Evolutionary conservation across 2,329 filamentous ascomycete genomes (phyloP).

Genomic region (Trichoderma cornu-damae): DNA sequence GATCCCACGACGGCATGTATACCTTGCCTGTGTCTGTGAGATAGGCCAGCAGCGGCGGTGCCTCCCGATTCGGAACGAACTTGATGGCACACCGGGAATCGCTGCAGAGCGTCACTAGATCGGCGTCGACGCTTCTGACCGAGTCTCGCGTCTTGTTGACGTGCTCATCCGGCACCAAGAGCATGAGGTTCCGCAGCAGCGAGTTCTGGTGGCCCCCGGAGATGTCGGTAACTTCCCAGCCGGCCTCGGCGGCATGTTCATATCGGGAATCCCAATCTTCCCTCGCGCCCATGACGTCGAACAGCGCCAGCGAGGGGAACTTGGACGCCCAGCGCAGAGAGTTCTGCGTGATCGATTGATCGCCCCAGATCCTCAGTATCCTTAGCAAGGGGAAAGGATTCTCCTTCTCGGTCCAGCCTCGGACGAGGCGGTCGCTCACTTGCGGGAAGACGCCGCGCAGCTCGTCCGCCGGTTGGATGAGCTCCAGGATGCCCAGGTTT

Average conservation of each 20-base stretch:
- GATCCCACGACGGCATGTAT: constrained; percentile 29
- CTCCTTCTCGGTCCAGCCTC: constrained; percentile 40
- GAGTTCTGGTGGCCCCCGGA: constrained; percentile 30
- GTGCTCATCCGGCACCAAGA: constrained; percentile 30
- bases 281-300: constrained; percentile 37
- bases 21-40: constrained; percentile 32
- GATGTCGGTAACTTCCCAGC: constrained; percentile 33
- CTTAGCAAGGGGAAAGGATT: constrained; percentile 44
- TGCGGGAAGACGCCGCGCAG: constrained; percentile 31
- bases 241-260: constrained; percentile 25
- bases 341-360: constrained; percentile 35
- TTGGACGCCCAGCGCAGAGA: constrained; percentile 39
- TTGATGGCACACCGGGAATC: constrained; percentile 33
- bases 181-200: constrained; percentile 33
- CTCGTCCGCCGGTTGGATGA: constrained; percentile 37
- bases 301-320: constrained; percentile 43
- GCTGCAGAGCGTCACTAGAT: constrained; percentile 32
- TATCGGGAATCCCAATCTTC: constrained; percentile 34
- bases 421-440: constrained; percentile 43
- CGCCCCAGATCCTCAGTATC: constrained; percentile 43
- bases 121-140: constrained; percentile 33
- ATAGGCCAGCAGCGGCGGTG: constrained; percentile 33
- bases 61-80: constrained; percentile 29
- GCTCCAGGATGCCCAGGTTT: constrained; percentile 46
- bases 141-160: constrained; percentile 26